Evolutionary conservation across 2,329 filamentous ascomycete species (phyloP), one percentile per base, ranked within the genome.

Genomic region (Trichoderma sp.): DNA sequence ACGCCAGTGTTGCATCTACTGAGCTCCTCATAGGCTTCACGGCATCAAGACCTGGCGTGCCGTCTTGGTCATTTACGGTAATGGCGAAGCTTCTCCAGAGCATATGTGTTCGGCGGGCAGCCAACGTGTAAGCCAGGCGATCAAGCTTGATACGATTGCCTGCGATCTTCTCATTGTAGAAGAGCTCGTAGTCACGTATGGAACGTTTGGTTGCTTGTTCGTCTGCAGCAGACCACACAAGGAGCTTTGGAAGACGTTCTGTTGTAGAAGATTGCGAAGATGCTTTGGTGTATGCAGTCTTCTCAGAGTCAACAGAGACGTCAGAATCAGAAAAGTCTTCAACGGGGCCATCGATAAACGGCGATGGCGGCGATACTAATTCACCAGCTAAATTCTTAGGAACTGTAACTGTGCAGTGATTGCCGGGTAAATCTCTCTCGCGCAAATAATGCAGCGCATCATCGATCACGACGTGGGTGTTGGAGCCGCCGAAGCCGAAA

Each of bases 401-500:
- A 43, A 67, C 8, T 29, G 49, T 33, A 8, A 33, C 19, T 6
- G 66, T 68, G 8, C 33, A 56, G 35, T 70, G 68, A 21, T 62
- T 59, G 14, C 62, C 68, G 0, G 19, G 1, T 6, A 70, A 31
- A 5, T 52, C 7, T 10, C 35, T 43, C 14, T 52, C 55, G 3
- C 3, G 13, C 19, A 71, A 27, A 27, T 71, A 71, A 14, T 64
- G 31, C 10, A 43, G 21, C 14, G 70, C 70, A 47, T 68, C 70
- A 13, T 84, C 82, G 10, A 85, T 60, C 21, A 84, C 79, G 3
- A 80, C 75, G 64, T 85, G 83, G 0, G 78, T 79, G 61, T 85
- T 84, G 2, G 82, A 82, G 40, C 84, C 83, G 4, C 84, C 84
- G 71, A 81, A 85, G 1, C 84, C 83, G 70, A 85, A 86, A 37